These are phyloP conservation scores for Pneumocystis wakefieldiae DNA, from an alignment of 1,139 yeast species.

Conservation along the genomic window DNA sequence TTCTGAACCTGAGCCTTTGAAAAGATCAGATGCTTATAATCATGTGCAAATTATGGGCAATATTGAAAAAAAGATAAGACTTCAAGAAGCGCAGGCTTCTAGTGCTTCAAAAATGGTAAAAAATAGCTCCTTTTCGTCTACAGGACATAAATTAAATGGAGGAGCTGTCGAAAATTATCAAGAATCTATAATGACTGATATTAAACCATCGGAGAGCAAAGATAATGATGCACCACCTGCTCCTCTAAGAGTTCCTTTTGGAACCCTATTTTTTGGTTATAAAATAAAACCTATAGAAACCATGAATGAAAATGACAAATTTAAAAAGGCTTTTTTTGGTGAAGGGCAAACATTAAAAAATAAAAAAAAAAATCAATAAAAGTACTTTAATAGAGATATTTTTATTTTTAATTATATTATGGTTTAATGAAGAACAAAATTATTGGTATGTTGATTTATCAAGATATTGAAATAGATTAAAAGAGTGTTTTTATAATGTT, in stretches of 20 bases:
- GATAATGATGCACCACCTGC: conserved; percentile 19
- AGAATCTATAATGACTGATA: conserved; percentile 10
- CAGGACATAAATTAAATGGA: conserved; percentile 64
- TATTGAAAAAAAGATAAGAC: conserved; percentile 21
- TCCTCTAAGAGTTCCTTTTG: conserved; percentile 60
- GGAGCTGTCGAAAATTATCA: conserved; percentile 26
- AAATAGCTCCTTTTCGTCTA: conserved; percentile 36
- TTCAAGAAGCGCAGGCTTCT: conserved; percentile 12
- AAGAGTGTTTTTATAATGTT: background rate
- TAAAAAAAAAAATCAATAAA: background rate
- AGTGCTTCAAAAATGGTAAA: conserved; percentile 10
- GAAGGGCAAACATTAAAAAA: background rate
- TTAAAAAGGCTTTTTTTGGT: background rate
- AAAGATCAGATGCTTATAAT: conserved; percentile 16
- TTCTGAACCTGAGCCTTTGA: conserved; percentile 48
- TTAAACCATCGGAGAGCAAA: conserved; percentile 9
- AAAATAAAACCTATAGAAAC: conserved; percentile 63
- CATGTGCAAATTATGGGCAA: conserved; percentile 27
- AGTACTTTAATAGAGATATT: background rate
- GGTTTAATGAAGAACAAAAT: background rate
- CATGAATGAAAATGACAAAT: background rate
- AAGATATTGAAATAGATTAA: background rate
- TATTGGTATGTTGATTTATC: background rate
- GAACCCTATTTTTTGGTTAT: conserved; percentile 85
- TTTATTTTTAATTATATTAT: background rate